phyloP scores from a whole-genome alignment of 2,329 filamentous ascomycete species.

The Aspergillus amoenus region DNA sequence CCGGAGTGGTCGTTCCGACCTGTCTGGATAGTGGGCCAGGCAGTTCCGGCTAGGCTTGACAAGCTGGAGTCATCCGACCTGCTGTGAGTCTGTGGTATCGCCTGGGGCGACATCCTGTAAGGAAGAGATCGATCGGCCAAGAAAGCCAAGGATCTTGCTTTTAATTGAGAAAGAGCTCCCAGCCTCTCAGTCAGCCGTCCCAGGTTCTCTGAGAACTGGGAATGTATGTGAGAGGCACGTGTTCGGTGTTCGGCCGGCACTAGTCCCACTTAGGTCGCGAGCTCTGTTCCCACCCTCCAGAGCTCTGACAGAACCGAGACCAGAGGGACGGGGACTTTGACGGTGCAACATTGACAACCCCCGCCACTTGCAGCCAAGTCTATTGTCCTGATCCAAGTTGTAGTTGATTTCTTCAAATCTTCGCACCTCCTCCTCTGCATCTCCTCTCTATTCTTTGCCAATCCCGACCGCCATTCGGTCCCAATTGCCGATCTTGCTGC shows the following conservation, averaged over 20 bases:
- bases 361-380: conserved; percentile 1
- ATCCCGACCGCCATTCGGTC: background rate
- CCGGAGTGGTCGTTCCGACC: too few species aligned
- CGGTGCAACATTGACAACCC: background rate
- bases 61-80: too few species aligned
- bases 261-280: conserved; percentile 1
- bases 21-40: too few species aligned
- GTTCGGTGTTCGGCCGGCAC: background rate
- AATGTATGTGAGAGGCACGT: background rate
- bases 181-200: background rate
- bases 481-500: background rate
- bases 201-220: background rate
- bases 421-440: background rate
- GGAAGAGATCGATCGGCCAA: background rate
- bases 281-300: background rate
- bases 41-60: too few species aligned
- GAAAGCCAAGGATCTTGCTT: background rate
- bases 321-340: background rate
- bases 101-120: background rate
- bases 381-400: background rate
- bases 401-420: background rate
- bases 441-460: background rate
- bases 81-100: background rate
- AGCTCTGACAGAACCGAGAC: background rate
- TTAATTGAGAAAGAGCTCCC: background rate